phyloP scores from a whole-genome alignment of 2,329 filamentous ascomycete genomes.

The Paramyrothecium sp. region DNA sequence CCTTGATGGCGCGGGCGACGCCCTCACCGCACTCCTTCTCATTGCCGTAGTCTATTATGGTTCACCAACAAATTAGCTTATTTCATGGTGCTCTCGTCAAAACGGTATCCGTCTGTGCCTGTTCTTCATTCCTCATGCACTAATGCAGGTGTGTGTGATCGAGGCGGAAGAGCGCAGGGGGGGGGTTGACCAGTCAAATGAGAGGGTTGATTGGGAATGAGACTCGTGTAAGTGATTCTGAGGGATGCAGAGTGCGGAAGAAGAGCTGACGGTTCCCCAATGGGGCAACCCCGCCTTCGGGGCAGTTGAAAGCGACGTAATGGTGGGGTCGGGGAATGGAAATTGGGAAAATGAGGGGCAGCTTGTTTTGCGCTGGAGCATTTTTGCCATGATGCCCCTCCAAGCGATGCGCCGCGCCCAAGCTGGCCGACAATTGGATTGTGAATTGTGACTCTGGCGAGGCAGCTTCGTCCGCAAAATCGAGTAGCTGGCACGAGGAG shows the following conservation, averaged over 20 bases:
- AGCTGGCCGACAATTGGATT: too few species aligned
- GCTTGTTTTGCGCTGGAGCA: background rate
- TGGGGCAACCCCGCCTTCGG: background rate
- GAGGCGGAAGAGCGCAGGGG: too few species aligned
- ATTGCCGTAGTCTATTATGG: constrained; percentile 70
- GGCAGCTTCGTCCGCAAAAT: too few species aligned
- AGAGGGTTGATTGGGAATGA: background rate
- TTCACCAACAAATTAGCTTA: too few species aligned
- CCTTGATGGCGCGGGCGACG: constrained; percentile 75
- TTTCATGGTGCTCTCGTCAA: too few species aligned
- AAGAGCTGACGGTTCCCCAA: background rate
- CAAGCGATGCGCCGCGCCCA: background rate
- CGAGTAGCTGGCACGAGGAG: too few species aligned
- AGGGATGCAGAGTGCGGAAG: background rate
- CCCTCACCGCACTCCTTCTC: constrained; percentile 77
- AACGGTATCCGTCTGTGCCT: too few species aligned
- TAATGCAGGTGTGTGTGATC: too few species aligned
- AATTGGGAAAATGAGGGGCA: background rate
- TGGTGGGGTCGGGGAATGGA: background rate
- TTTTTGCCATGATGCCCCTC: background rate
- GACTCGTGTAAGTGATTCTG: background rate
- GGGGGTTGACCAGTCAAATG: too few species aligned
- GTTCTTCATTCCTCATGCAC: too few species aligned
- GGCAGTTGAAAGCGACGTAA: background rate
- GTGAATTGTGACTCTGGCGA: too few species aligned